Conservation (phyloP, 164 flowering plant species). For the Kalanchoe fedtschenkoi region DNA sequence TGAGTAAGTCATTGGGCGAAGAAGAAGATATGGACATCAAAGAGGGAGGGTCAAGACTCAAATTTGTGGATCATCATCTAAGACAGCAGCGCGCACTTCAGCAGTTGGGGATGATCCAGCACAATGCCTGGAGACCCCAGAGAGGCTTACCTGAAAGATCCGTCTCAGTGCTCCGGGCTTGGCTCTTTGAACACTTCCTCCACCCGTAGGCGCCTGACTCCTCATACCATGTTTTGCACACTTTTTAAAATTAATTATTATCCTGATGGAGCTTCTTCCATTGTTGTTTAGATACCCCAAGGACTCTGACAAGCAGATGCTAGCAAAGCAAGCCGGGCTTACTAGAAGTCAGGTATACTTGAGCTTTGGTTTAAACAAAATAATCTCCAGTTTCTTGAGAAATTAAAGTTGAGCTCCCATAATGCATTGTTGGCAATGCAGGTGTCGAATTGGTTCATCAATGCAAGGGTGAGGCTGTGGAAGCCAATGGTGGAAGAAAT, state of each 20-base stretch:
- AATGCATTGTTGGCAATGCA: constrained; percentile 15
- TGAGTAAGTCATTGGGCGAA: constrained; percentile 69
- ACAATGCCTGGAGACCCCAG: constrained; percentile 98
- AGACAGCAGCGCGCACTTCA: constrained; percentile 87
- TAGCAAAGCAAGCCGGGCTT: constrained; percentile 93
- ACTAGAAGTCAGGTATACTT: constrained; percentile 78
- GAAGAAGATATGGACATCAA: constrained; percentile 48
- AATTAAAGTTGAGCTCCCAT: background rate
- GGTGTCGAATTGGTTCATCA: constrained; percentile 99
- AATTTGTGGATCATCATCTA: constrained; percentile 72
- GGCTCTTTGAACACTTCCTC: constrained; percentile 98
- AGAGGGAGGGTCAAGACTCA: constrained; percentile 62
- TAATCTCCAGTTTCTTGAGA: background rate
- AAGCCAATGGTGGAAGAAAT: constrained; percentile 99
- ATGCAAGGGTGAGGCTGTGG: constrained; percentile 97
- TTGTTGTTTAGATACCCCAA: constrained; percentile 65
- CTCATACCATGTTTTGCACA: background rate
- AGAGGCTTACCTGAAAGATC: constrained; percentile 92
- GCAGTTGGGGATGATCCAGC: constrained; percentile 91
- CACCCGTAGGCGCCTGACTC: constrained; percentile 62
- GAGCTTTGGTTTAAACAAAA: background rate
- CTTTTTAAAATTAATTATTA: background rate
- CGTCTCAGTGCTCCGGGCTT: constrained; percentile 94
- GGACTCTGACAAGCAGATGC: constrained; percentile 89
- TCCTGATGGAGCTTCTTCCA: background rate